phyloP scores from a whole-genome alignment of 371 early-diverging fungal species.

The Umbelopsis sp. region DNA sequence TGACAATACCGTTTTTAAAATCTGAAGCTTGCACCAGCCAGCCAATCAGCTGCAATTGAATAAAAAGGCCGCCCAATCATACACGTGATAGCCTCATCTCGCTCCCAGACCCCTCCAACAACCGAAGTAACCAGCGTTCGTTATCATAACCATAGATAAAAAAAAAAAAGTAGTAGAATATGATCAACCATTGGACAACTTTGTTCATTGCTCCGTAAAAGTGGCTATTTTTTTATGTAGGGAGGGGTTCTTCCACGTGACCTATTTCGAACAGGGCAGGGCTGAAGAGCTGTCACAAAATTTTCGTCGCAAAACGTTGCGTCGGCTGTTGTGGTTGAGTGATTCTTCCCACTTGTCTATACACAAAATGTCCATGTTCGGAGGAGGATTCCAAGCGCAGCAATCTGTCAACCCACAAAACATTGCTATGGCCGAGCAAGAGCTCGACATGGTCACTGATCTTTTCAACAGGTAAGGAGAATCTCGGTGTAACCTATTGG shows the following conservation, averaged over 20 bases:
- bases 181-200: too few relatives aligned
- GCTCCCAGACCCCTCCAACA: too few relatives aligned
- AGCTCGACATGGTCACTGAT: conserved; percentile 84
- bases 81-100: background rate
- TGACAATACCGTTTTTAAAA: conserved; percentile 11
- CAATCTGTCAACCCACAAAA: conserved; percentile 72
- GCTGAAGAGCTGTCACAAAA: background rate
- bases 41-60: background rate
- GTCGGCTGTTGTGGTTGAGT: background rate
- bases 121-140: too few relatives aligned
- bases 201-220: too few relatives aligned
- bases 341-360: background rate
- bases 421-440: conserved; percentile 84
- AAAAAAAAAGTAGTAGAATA: too few relatives aligned
- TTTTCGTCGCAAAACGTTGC: background rate
- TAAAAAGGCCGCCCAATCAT: background rate
- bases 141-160: too few relatives aligned
- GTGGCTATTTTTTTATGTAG: too few relatives aligned
- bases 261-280: too few relatives aligned
- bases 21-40: background rate
- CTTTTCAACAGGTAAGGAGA: conserved; percentile 72
- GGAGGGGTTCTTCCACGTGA: too few relatives aligned
- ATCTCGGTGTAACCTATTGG: too few relatives aligned
- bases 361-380: conserved; percentile 54
- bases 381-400: conserved; percentile 44